Evolutionary conservation across 345 rosid species (phyloP).

Genomic region (Linum tenue): DNA sequence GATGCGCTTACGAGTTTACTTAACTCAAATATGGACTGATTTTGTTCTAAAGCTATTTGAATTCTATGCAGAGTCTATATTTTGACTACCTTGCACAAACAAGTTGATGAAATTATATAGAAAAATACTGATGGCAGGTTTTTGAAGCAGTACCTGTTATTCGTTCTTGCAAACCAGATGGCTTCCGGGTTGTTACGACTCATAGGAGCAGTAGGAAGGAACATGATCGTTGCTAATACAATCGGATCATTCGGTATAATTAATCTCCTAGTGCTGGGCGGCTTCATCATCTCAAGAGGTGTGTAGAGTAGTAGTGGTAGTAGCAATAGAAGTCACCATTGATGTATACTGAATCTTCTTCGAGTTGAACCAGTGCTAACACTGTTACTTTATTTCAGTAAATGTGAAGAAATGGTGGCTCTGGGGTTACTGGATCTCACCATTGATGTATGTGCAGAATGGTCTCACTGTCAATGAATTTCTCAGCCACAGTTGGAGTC

Average conservation of each 20-base stretch:
- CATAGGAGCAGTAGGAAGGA: constrained; percentile 50
- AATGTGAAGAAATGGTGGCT: constrained; percentile 54
- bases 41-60: too few relatives aligned
- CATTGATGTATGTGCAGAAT: constrained; percentile 58
- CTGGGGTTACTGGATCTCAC: constrained; percentile 65
- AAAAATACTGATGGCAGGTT: constrained; percentile 29
- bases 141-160: constrained; percentile 43
- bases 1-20: too few relatives aligned
- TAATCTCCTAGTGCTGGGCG: constrained; percentile 41
- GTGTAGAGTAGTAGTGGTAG: too few relatives aligned
- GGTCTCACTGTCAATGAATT: constrained; percentile 59
- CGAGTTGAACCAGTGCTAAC: background rate
- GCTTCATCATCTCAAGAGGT: constrained; percentile 54
- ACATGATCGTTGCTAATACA: constrained; percentile 51
- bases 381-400: constrained; percentile 20
- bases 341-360: background rate
- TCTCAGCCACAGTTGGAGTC: constrained; percentile 52
- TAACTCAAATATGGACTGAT: too few relatives aligned
- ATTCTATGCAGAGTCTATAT: too few relatives aligned
- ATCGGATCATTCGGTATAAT: constrained; percentile 43
- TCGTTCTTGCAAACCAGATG: constrained; percentile 42
- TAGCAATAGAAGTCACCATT: too few relatives aligned
- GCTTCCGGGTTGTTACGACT: constrained; percentile 49
- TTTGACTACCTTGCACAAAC: too few relatives aligned
- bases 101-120: too few relatives aligned